Evolutionary conservation across 208 protist species (phyloP).

Genomic region (Acanthamoeba triangularis): DNA sequence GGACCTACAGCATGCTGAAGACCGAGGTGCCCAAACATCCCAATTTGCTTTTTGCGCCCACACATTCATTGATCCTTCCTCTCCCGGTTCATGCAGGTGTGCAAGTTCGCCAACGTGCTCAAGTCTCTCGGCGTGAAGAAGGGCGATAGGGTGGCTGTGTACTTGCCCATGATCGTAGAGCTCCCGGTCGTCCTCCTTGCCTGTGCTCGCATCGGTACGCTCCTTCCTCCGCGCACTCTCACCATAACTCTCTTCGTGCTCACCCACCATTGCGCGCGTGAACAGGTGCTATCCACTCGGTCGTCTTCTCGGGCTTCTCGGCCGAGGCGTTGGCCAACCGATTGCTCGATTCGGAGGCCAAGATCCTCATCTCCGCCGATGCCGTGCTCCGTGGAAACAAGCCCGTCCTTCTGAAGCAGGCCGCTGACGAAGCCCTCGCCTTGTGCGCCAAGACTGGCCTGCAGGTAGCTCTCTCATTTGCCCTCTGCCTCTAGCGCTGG

Average conservation of each 20-base stretch:
- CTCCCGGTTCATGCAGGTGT: slow-evolving; percentile 85
- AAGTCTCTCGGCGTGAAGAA: slow-evolving; percentile 93
- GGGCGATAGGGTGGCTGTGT: slow-evolving; percentile 97
- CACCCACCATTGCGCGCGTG: neutral
- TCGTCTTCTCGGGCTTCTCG: slow-evolving; percentile 90
- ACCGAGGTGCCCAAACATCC: neutral
- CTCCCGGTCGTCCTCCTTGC: slow-evolving; percentile 83
- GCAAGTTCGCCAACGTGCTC: slow-evolving; percentile 95
- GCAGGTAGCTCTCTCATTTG: neutral
- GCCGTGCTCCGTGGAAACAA: slow-evolving; percentile 92
- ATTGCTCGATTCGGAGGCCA: slow-evolving; percentile 89
- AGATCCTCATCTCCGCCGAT: slow-evolving; percentile 86
- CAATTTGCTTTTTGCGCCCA: neutral
- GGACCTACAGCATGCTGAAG: slow-evolving; percentile 57
- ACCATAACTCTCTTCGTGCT: neutral
- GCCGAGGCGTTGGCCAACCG: slow-evolving; percentile 89
- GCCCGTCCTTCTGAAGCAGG: slow-evolving; percentile 94
- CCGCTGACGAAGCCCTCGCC: slow-evolving; percentile 91
- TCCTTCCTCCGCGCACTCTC: no score
- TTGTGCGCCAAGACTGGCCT: slow-evolving; percentile 82
- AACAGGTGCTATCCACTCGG: slow-evolving; percentile 76
- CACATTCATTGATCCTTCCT: neutral
- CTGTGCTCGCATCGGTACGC: slow-evolving; percentile 83
- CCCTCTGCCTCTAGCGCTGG: neutral
- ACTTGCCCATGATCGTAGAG: slow-evolving; percentile 98